Conservation (phyloP, 306 rosid genomes). For the Cyamopsis tetragonoloba region DNA sequence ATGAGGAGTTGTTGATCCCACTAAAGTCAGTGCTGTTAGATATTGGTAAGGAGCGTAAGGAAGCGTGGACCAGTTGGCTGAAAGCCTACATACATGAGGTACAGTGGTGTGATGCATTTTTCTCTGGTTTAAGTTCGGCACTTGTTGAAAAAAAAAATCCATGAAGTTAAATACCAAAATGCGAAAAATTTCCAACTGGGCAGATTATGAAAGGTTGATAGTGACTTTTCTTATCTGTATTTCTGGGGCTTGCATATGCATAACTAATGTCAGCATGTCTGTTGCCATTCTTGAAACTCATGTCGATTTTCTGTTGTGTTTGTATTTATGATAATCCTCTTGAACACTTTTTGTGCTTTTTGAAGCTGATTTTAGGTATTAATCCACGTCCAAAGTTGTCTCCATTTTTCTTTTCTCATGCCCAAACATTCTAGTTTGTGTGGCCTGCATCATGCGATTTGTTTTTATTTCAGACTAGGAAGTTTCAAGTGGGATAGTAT, state of each 20-base stretch:
- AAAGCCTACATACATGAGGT: constrained; percentile 83
- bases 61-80: constrained; percentile 92
- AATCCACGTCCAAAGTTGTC: not conserved
- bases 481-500: constrained; percentile 6
- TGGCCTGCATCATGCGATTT: not conserved
- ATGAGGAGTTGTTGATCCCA: constrained; percentile 76
- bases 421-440: not conserved
- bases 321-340: not conserved
- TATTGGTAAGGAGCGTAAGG: constrained; percentile 96
- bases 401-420: constrained; percentile 3
- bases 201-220: not conserved
- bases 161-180: too few species aligned
- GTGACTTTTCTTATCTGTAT: constrained; percentile 4
- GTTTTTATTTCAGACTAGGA: too few species aligned
- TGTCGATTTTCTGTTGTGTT: constrained; percentile 4
- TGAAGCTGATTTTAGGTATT: not conserved
- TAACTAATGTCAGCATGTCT: not conserved
- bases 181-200: not conserved
- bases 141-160: not conserved
- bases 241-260: constrained; percentile 5
- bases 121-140: not conserved
- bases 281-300: not conserved
- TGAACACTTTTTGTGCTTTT: not conserved
- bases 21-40: constrained; percentile 84
- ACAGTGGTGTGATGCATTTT: constrained; percentile 20